These are phyloP conservation scores for Eragrostis nindensis DNA, from an alignment of 176 grass and related monocot species.

Conservation along the genomic window DNA sequence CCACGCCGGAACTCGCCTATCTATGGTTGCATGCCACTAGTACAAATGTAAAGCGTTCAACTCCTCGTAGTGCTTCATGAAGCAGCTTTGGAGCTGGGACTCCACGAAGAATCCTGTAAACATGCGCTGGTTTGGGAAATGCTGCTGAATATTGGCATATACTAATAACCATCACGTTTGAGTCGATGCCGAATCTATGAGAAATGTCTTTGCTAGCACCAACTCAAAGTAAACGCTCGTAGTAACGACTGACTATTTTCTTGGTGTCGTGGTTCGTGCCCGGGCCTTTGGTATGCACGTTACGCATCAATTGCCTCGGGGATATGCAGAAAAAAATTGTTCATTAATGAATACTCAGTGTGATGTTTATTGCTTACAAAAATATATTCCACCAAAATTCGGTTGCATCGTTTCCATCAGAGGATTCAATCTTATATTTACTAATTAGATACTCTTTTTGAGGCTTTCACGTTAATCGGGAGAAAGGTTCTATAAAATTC, in stretches of 20 bases:
- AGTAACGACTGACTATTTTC: background rate
- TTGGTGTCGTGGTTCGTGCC: background rate
- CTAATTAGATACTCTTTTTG: too few species aligned
- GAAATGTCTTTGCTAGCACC: background rate
- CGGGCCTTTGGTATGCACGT: background rate
- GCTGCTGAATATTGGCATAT: background rate
- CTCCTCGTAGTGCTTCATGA: background rate
- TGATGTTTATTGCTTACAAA: background rate
- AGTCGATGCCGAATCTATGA: background rate
- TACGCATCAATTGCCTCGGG: background rate
- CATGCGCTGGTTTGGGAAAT: background rate
- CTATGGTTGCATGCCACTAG: background rate
- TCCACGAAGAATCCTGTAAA: background rate
- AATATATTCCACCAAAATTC: background rate
- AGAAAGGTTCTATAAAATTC: too few species aligned
- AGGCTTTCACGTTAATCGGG: too few species aligned
- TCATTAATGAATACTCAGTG: background rate
- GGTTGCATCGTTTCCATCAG: background rate
- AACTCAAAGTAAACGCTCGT: background rate
- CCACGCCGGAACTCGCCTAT: background rate
- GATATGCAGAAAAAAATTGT: background rate
- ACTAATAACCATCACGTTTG: background rate
- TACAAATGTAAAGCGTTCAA: background rate
- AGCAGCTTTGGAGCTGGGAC: constrained; percentile 7
- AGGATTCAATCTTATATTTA: too few species aligned